These are phyloP conservation scores for Prunella vulgaris DNA, from an alignment of 257 asterid species.

Conservation along the genomic window DNA sequence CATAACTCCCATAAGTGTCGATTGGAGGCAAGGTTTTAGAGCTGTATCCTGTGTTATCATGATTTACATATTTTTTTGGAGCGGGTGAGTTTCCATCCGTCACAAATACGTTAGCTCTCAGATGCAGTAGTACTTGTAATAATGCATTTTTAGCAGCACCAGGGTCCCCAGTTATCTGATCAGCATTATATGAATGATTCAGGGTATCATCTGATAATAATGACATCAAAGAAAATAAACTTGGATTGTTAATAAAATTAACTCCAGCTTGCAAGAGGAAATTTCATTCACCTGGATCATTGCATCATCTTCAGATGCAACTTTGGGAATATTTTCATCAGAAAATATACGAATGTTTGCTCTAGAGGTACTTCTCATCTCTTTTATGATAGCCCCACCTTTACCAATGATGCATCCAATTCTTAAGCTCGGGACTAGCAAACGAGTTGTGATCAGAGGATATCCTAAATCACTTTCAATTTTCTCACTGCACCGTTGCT, in stretches of 20 bases:
- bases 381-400: slow-evolving; percentile 78
- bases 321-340: slow-evolving; percentile 70
- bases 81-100: slow-evolving; percentile 47
- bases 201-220: slow-evolving; percentile 5
- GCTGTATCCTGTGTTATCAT: slow-evolving; percentile 49
- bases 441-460: slow-evolving; percentile 54
- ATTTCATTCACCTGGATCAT: slow-evolving; percentile 74
- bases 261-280: no score
- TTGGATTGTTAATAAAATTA: no score
- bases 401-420: slow-evolving; percentile 90
- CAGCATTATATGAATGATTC: slow-evolving; percentile 13
- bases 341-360: slow-evolving; percentile 73
- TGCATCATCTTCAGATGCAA: slow-evolving; percentile 79
- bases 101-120: slow-evolving; percentile 68
- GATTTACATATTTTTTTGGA: slow-evolving; percentile 37
- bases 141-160: slow-evolving; percentile 65
- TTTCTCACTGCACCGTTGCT: slow-evolving; percentile 76
- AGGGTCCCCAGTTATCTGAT: slow-evolving; percentile 71
- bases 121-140: slow-evolving; percentile 58
- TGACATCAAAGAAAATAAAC: not conserved
- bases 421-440: slow-evolving; percentile 63
- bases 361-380: slow-evolving; percentile 71
- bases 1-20: slow-evolving; percentile 42
- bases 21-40: slow-evolving; percentile 33
- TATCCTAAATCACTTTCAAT: slow-evolving; percentile 57